Percentiles rank a stretch among this genome's conserved stretches.
Conservation (phyloP, 176 grass and related monocot genomes). For the Aegilops umbellulata region DNA sequence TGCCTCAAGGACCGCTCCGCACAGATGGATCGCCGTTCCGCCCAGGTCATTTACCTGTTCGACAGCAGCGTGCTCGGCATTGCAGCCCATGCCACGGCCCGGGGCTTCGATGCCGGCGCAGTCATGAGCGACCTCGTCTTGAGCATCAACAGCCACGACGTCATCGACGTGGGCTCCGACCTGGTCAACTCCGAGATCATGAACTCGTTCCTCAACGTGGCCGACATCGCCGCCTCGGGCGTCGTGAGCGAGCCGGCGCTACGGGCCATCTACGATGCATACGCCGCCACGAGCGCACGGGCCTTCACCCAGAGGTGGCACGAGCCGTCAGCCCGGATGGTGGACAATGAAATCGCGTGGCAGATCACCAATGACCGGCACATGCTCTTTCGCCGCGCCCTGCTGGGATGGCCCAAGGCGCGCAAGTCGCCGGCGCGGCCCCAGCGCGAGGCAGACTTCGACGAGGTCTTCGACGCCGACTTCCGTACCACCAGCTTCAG, state of each 20-base stretch:
- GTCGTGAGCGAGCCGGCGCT: not conserved
- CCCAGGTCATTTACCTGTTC: not conserved
- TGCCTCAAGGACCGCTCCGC: not conserved
- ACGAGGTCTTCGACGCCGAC: not conserved
- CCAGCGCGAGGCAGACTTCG: not conserved
- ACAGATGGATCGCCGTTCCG: not conserved
- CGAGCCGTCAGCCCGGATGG: not conserved
- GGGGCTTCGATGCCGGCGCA: not conserved
- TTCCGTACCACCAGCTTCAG: not conserved
- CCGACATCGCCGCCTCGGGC: not conserved
- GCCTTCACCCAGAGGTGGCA: not conserved
- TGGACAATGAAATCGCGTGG: not conserved
- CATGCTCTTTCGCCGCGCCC: not conserved
- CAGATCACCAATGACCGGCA: not conserved
- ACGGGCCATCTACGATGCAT: not conserved
- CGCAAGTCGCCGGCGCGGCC: not conserved
- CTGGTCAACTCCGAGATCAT: not conserved
- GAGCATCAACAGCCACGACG: not conserved
- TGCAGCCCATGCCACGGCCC: too few relatives aligned
- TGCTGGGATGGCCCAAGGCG: not conserved
- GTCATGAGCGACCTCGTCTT: not conserved
- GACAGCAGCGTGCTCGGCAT: not conserved
- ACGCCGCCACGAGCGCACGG: not conserved
- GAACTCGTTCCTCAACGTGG: not conserved
- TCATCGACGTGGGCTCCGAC: not conserved